phyloP scores from a whole-genome alignment of 1,284 basidiomycete genomes.

The Ustilago sp. region DNA sequence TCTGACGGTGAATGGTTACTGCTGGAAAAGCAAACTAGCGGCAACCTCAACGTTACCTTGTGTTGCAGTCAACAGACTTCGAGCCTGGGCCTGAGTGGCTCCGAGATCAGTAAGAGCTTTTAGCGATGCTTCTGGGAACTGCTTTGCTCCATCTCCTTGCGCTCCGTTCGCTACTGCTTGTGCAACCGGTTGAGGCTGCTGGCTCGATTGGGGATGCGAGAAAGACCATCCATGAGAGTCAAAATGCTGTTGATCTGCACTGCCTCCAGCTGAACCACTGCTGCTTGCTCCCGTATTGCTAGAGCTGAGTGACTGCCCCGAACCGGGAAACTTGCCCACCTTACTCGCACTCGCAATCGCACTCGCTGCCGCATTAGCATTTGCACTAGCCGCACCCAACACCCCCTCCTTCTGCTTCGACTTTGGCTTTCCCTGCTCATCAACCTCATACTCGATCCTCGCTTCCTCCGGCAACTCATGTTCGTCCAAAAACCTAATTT shows the following conservation, averaged over 20 bases:
- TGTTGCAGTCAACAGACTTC: constrained; percentile 80
- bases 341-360: background rate
- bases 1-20: constrained; percentile 15
- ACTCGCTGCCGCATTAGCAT: constrained; percentile 39
- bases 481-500: constrained; percentile 89
- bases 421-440: constrained; percentile 53
- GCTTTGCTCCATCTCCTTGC: constrained; percentile 45
- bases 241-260: constrained; percentile 58
- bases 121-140: constrained; percentile 62
- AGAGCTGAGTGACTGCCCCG: constrained; percentile 72
- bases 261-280: background rate
- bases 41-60: constrained; percentile 89
- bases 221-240: constrained; percentile 55
- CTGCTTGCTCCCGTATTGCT: background rate
- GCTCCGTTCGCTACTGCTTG: constrained; percentile 18
- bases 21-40: constrained; percentile 82
- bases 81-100: constrained; percentile 79
- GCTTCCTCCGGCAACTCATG: constrained; percentile 82
- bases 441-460: constrained; percentile 61
- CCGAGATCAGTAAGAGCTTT: constrained; percentile 75
- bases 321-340: constrained; percentile 74
- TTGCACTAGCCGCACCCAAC: constrained; percentile 30
- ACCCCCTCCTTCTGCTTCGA: constrained; percentile 23
- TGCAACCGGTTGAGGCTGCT: constrained; percentile 28
- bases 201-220: constrained; percentile 14